These are phyloP conservation scores for Nothomitra cinnamomea DNA, from an alignment of 2,329 filamentous ascomycete genomes.

Conservation along the genomic window DNA sequence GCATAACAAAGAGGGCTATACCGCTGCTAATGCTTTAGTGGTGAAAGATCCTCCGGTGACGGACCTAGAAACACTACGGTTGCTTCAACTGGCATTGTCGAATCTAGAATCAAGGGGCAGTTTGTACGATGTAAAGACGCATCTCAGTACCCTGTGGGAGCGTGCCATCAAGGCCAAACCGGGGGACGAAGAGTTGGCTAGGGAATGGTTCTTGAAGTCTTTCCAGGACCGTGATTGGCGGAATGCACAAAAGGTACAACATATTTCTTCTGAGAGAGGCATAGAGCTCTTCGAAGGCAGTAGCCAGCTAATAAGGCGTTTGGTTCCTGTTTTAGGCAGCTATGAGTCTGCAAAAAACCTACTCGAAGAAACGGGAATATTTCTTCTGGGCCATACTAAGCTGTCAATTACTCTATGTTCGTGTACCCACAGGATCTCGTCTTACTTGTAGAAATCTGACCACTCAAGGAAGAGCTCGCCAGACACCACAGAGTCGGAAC, in stretches of 20 bases:
- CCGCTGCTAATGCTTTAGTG: background rate
- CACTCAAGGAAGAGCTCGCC: background rate
- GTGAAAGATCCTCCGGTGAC: conserved; percentile 5
- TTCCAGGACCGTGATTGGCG: conserved; percentile 27
- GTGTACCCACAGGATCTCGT: conserved; percentile 9
- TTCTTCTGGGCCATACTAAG: conserved; percentile 32
- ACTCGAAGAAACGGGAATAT: conserved; percentile 29
- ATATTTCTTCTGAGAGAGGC: background rate
- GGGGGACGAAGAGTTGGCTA: conserved; percentile 26
- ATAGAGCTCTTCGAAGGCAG: background rate
- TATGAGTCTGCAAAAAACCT: conserved; percentile 32
- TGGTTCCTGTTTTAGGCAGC: conserved; percentile 22
- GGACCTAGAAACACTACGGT: conserved; percentile 27
- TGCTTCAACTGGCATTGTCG: conserved; percentile 24
- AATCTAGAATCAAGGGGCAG: conserved; percentile 20
- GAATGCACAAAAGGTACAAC: conserved; percentile 29
- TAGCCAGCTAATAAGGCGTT: conserved; percentile 10
- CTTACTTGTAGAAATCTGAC: background rate
- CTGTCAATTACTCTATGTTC: conserved; percentile 24
- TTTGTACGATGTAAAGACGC: conserved; percentile 8
- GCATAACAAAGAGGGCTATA: conserved; percentile 3
- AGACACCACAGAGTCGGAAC: conserved; percentile 23
- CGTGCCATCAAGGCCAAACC: conserved; percentile 27
- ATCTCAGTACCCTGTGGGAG: conserved; percentile 23
- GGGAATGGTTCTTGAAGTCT: conserved; percentile 27